Evolutionary conservation across 2,329 filamentous ascomycete genomes (phyloP).

Genomic region (Diplodia seriata): DNA sequence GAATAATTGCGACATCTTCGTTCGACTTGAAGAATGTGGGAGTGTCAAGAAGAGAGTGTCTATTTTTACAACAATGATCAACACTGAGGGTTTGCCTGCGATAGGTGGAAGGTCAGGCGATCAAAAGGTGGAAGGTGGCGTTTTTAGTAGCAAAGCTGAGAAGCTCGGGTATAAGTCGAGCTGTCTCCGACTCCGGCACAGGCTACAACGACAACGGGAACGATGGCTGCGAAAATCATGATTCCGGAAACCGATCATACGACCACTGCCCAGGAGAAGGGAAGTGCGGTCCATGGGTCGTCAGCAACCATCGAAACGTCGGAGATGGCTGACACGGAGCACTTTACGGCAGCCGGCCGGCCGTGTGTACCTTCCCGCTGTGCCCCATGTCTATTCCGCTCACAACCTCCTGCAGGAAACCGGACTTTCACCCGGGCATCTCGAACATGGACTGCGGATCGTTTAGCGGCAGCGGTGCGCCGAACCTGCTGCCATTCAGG

Average conservation of each 20-base stretch:
- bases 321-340: neutral
- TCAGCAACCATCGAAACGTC: neutral
- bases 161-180: neutral
- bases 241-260: neutral
- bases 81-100: too few species aligned
- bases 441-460: constrained; percentile 1
- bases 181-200: neutral
- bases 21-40: too few species aligned
- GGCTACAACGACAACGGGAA: neutral
- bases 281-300: neutral
- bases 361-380: neutral
- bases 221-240: neutral
- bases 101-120: too few species aligned
- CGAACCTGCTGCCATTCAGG: neutral
- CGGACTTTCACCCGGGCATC: constrained; percentile 1
- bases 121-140: neutral
- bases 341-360: neutral
- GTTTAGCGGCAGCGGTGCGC: neutral
- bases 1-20: too few species aligned
- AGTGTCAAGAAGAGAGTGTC: too few species aligned
- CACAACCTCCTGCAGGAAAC: constrained; percentile 1
- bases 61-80: too few species aligned
- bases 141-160: neutral
- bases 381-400: neutral
- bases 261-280: neutral